Evolutionary conservation across 2,329 filamentous ascomycete genomes (phyloP).

Genomic region (Colletotrichum neosansevieriae): DNA sequence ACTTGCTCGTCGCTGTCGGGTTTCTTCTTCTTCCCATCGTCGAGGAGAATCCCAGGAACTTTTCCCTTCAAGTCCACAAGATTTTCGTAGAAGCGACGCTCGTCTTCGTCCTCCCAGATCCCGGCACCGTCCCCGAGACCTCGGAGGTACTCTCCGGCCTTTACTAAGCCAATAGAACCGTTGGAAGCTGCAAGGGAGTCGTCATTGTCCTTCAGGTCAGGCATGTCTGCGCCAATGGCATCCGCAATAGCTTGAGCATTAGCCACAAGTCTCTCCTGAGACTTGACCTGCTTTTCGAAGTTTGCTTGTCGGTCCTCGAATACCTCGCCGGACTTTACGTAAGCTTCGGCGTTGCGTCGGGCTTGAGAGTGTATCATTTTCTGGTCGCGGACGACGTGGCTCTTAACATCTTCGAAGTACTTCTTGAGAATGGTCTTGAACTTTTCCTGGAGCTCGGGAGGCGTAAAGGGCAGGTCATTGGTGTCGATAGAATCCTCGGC

Average conservation of each 20-base stretch:
- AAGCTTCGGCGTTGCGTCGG: constrained; percentile 95
- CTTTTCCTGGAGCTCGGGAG: constrained; percentile 82
- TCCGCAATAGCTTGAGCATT: constrained; percentile 95
- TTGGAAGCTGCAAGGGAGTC: constrained; percentile 73
- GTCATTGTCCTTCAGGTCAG: constrained; percentile 87
- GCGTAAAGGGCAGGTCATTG: constrained; percentile 75
- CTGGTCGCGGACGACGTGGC: constrained; percentile 90
- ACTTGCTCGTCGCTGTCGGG: constrained; percentile 82
- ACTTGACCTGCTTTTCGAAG: constrained; percentile 93
- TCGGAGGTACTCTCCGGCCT: constrained; percentile 91
- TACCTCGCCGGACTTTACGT: constrained; percentile 97
- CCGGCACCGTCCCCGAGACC: constrained; percentile 91
- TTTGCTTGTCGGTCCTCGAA: constrained; percentile 97
- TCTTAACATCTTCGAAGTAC: constrained; percentile 94
- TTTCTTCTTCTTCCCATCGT: constrained; percentile 97
- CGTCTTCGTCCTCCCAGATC: constrained; percentile 99
- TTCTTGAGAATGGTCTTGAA: constrained; percentile 87
- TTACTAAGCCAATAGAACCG: constrained; percentile 90
- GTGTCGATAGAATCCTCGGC: constrained; percentile 52
- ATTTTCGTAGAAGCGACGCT: constrained; percentile 98
- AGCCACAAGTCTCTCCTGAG: constrained; percentile 88
- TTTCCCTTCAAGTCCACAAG: constrained; percentile 95
- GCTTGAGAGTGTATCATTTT: constrained; percentile 88
- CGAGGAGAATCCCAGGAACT: constrained; percentile 91
- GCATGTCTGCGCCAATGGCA: constrained; percentile 90